phyloP scores from a whole-genome alignment of 768 basidiomycete genomes.

The Amylocystis lapponica region DNA sequence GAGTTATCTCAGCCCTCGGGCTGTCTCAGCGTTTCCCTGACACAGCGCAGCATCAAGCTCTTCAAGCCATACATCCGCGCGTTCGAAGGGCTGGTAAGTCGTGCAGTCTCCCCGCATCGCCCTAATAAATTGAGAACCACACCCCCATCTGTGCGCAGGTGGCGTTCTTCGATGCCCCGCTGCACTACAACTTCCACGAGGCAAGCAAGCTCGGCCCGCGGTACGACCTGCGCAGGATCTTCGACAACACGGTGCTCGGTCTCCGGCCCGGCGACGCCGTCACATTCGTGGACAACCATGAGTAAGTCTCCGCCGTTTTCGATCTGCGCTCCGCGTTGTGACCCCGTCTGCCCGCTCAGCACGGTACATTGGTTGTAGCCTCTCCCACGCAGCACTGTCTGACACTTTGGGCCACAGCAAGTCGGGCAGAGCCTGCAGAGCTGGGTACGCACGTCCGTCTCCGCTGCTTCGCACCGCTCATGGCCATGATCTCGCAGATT shows the following conservation, averaged over 20 bases:
- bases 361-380: constrained; percentile 42
- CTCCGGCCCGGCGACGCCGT: constrained; percentile 75
- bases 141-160: constrained; percentile 51
- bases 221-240: constrained; percentile 74
- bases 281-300: constrained; percentile 88
- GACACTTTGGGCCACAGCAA: constrained; percentile 32
- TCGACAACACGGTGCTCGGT: constrained; percentile 64
- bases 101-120: background rate
- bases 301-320: constrained; percentile 49
- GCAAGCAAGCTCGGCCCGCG: constrained; percentile 63
- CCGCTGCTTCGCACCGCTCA: background rate
- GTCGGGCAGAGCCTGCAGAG: constrained; percentile 75
- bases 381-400: background rate
- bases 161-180: constrained; percentile 86
- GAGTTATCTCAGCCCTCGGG: constrained; percentile 16
- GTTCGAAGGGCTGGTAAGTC: constrained; percentile 59
- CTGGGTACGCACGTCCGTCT: constrained; percentile 48
- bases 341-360: constrained; percentile 33
- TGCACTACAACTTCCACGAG: constrained; percentile 77
- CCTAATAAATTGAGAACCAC: background rate
- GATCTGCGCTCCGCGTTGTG: too few relatives aligned
- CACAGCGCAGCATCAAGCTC: constrained; percentile 34
- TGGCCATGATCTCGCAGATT: constrained; percentile 41
- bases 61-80: constrained; percentile 54
- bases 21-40: too few relatives aligned